Base-by-base conservation (phyloP, 192 early-diverging fungal genomes). In the Backusella sp. region DNA sequence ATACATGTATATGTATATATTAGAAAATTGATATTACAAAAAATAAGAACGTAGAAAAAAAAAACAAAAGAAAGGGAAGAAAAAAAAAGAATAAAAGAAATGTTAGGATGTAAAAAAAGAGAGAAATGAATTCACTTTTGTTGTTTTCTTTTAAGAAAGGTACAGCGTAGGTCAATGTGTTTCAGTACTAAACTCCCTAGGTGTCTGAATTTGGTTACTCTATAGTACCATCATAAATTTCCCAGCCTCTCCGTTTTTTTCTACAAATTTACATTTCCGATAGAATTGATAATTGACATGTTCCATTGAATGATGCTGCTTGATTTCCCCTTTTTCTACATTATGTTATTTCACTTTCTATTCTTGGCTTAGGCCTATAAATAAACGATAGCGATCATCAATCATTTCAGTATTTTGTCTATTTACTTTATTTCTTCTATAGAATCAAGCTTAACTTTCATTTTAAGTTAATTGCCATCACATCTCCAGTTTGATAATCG, bases 121-220 rank as follows among this genome's bases (percentile, higher is more conserved):
- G 32, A 74, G 30, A 74, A 49, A 49, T 21, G 37, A 69, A 69
- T 65, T 65, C 34, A 44, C 19, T 41, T 67, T 49, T 66, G 28
- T 49, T 34, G 35, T 74, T 67, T 74, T 67, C 34, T 74, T 66
- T 74, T 65, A 66, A 19, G 36, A 67, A 66, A 74, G 21, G 56
- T 74, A 74, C 62, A 74, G 42, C 66, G 73, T 74, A 74, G 59
- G 65, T 74, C 73, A 74, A 67, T 67, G 65, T 74, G 73, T 74
- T 74, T 74, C 73, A 74, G 28, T 74, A 74, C 73, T 74, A 74
- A 74, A 44, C 39, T 74, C 59, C 73, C 73, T 41, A 68, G 12
- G 41, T 36, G 17, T 66, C 73, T 74, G 65, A 39, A 66, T 74
- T 67, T 74, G 59, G 73, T 74, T 74, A 74, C 65, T 70, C 14